Conservation (phyloP, 129 eudicot genomes). For the Cynara cardunculus region DNA sequence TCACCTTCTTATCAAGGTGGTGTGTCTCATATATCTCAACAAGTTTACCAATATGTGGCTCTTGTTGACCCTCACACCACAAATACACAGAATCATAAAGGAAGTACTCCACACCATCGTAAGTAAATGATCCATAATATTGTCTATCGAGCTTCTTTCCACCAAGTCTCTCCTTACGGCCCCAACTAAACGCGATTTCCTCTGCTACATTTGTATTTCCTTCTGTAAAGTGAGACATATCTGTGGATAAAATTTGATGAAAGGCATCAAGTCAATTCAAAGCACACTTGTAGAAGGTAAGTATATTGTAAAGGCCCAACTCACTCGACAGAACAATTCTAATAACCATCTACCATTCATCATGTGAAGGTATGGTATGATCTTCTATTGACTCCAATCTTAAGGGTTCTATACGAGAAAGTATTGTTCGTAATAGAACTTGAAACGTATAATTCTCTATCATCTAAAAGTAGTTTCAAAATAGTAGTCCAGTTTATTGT, state of each 20-base stretch:
- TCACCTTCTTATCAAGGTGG: slow-evolving; percentile 39
- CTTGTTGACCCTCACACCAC: slow-evolving; percentile 23
- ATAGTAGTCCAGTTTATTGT: background rate
- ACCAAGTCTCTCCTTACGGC: slow-evolving; percentile 28
- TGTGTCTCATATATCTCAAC: slow-evolving; percentile 46
- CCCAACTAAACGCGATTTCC: slow-evolving; percentile 48
- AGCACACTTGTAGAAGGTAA: background rate
- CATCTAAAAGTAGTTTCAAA: background rate
- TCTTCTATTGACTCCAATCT: background rate
- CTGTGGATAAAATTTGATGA: slow-evolving; percentile 9
- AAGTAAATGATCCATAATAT: slow-evolving; percentile 48
- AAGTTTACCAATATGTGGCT: slow-evolving; percentile 59
- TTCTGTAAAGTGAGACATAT: background rate
- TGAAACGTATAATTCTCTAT: background rate
- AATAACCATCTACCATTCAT: background rate
- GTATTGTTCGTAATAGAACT: background rate
- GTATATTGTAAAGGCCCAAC: background rate
- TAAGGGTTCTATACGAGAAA: background rate
- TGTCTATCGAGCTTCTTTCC: slow-evolving; percentile 4
- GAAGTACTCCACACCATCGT: slow-evolving; percentile 44
- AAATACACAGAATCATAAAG: slow-evolving; percentile 62
- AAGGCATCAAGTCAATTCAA: background rate
- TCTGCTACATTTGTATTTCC: slow-evolving; percentile 18
- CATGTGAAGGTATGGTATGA: background rate
- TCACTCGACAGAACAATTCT: background rate